Percentiles rank a stretch among this genome's conserved stretches.
phyloP scores from a whole-genome alignment of 2,329 filamentous ascomycete genomes.

The Knufia fluminis region DNA sequence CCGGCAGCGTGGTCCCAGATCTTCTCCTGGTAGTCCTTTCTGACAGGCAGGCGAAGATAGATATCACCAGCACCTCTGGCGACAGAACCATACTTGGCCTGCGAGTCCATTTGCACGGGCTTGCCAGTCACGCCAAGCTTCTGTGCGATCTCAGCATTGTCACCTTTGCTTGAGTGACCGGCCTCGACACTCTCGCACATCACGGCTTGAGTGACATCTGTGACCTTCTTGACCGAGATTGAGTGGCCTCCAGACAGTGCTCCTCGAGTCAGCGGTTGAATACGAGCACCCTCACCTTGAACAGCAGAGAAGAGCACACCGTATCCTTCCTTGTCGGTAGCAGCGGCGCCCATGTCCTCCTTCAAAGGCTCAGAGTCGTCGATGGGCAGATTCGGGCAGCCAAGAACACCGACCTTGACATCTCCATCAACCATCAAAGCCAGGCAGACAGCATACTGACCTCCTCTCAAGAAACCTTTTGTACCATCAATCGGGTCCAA shows the following conservation, averaged over 20 bases:
- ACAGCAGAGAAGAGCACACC: constrained; percentile 87
- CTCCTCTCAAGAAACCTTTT: constrained; percentile 90
- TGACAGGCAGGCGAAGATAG: constrained; percentile 80
- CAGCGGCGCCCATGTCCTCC: constrained; percentile 62
- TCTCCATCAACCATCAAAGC: constrained; percentile 86
- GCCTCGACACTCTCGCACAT: constrained; percentile 97
- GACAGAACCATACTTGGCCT: constrained; percentile 95
- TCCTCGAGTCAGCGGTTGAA: constrained; percentile 56
- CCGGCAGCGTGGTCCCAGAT: constrained; percentile 99
- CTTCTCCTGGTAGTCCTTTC: constrained; percentile 89
- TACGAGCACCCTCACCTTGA: constrained; percentile 67
- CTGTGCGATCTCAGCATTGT: constrained; percentile 74
- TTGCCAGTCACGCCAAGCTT: constrained; percentile 78
- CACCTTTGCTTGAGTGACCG: constrained; percentile 79
- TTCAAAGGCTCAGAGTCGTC: constrained; percentile 66
- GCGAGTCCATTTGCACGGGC: constrained; percentile 94
- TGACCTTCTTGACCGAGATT: constrained; percentile 72
- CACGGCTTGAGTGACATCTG: constrained; percentile 67
- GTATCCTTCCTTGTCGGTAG: constrained; percentile 62
- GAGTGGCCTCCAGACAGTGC: constrained; percentile 41
- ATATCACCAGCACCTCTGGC: constrained; percentile 89
- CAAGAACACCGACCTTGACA: constrained; percentile 87
- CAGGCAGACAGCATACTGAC: constrained; percentile 93
- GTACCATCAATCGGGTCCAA: constrained; percentile 97
- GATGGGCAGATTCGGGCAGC: constrained; percentile 88